These are phyloP conservation scores for Marasmius tenuissimus DNA, from an alignment of 1,284 basidiomycete species.

Conservation along the genomic window DNA sequence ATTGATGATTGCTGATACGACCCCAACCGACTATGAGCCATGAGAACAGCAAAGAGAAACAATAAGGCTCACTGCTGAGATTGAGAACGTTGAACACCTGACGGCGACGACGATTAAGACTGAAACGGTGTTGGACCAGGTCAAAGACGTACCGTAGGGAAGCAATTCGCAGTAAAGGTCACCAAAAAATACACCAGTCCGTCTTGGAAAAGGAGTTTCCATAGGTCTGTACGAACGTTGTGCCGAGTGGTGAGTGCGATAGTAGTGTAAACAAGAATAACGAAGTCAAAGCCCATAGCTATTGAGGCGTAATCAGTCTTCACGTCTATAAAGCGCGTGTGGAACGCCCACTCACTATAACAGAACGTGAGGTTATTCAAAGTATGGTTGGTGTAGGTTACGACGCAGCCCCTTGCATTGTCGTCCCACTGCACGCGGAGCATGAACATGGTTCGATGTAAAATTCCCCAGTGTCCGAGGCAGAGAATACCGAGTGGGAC, in stretches of 20 bases:
- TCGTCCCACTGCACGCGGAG: conserved; percentile 55
- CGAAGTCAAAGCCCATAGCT: conserved; percentile 71
- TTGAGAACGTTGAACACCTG: conserved; percentile 56
- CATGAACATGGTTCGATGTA: conserved; percentile 70
- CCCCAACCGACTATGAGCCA: conserved; percentile 3
- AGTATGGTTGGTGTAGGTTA: conserved; percentile 51
- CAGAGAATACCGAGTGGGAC: conserved; percentile 53
- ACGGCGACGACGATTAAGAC: not conserved
- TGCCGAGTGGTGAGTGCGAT: conserved; percentile 50
- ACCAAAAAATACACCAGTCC: conserved; percentile 68
- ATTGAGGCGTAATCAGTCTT: not conserved
- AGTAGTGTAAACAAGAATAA: conserved; percentile 56
- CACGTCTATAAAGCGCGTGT: conserved; percentile 1
- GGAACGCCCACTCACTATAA: conserved; percentile 49
- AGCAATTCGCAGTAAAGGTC: conserved; percentile 62
- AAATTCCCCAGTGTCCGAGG: conserved; percentile 62
- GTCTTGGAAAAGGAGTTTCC: conserved; percentile 67
- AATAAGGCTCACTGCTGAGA: conserved; percentile 50
- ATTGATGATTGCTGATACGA: conserved; percentile 56
- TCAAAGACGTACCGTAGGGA: conserved; percentile 56
- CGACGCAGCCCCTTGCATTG: conserved; percentile 39
- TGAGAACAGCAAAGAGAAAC: not conserved
- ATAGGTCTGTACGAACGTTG: conserved; percentile 52
- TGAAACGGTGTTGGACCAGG: conserved; percentile 4
- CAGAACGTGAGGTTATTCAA: conserved; percentile 66